Percentiles rank a stretch among this genome's conserved stretches.
phyloP scores from a whole-genome alignment of 345 rosid species.

The Corchorus capsularis region DNA sequence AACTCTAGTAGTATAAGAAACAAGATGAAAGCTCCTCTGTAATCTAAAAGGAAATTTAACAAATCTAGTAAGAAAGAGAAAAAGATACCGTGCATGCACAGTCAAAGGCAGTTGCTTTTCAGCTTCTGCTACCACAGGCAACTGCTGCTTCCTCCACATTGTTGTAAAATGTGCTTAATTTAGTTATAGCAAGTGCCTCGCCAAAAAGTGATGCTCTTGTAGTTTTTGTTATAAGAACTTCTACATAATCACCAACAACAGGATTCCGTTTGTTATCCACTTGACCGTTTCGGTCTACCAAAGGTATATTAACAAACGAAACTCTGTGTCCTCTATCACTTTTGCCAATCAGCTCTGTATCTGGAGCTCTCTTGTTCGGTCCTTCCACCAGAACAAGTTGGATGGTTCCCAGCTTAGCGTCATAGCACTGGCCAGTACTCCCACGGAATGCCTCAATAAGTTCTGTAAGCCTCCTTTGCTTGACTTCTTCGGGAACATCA shows the following conservation, averaged over 20 bases:
- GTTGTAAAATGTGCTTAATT: slow-evolving; percentile 56
- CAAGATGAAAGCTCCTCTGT: not conserved
- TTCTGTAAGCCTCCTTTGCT: slow-evolving; percentile 85
- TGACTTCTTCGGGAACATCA: slow-evolving; percentile 80
- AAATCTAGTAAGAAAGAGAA: not conserved
- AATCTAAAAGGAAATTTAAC: not conserved
- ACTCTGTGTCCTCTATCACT: slow-evolving; percentile 86
- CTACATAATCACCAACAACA: slow-evolving; percentile 70
- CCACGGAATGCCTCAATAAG: slow-evolving; percentile 76
- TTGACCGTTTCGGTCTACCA: slow-evolving; percentile 39
- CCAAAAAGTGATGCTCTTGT: slow-evolving; percentile 76
- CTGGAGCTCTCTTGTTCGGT: slow-evolving; percentile 88
- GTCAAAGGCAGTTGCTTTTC: slow-evolving; percentile 6
- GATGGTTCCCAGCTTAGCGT: slow-evolving; percentile 65
- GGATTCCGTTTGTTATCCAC: slow-evolving; percentile 48
- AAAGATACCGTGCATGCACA: not conserved
- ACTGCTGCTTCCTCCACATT: slow-evolving; percentile 40
- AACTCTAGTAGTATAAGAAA: not conserved
- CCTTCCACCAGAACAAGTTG: slow-evolving; percentile 90
- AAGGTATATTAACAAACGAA: slow-evolving; percentile 49
- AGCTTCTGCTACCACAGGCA: slow-evolving; percentile 52
- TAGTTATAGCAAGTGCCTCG: slow-evolving; percentile 74
- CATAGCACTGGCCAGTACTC: slow-evolving; percentile 74
- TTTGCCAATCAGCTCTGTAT: slow-evolving; percentile 82
- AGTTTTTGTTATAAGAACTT: slow-evolving; percentile 66